phyloP scores from a whole-genome alignment of 108 stramenopile genomes.

The Asterionellopsis glacialis region DNA sequence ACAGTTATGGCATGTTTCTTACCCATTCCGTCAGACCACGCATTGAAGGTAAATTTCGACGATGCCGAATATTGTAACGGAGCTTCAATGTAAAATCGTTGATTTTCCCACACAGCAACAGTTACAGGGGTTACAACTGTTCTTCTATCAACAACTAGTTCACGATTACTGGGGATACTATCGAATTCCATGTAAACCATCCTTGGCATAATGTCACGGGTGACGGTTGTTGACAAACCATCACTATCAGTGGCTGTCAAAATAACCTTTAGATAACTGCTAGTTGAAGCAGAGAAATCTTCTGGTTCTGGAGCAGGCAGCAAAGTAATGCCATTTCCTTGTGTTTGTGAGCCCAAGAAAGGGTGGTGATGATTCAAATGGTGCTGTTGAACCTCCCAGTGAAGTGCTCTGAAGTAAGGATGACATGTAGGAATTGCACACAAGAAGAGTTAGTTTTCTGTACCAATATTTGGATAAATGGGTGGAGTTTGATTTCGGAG shows the following conservation, averaged over 20 bases:
- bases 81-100: background rate
- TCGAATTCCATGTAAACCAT: background rate
- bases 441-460: too few species aligned
- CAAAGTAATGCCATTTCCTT: conserved; percentile 15
- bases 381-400: conserved; percentile 31
- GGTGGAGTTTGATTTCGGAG: too few species aligned
- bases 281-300: conserved; percentile 21
- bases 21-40: too few species aligned
- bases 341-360: conserved; percentile 14
- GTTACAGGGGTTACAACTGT: background rate
- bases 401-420: background rate
- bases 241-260: conserved; percentile 19
- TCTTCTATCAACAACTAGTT: background rate
- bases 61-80: background rate
- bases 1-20: too few species aligned
- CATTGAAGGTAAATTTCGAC: too few species aligned
- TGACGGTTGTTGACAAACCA: conserved; percentile 18
- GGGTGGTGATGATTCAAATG: conserved; percentile 23
- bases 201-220: background rate
- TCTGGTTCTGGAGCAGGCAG: conserved; percentile 24
- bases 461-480: too few species aligned
- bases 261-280: conserved; percentile 24
- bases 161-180: background rate
- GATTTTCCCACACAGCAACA: background rate
- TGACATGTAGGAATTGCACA: too few species aligned